A percentile compares a stretch with the other conserved stretches of the same genome.
These are phyloP conservation scores for Pyricularia grisea DNA, from an alignment of 2,329 filamentous ascomycete genomes.

Conservation along the genomic window DNA sequence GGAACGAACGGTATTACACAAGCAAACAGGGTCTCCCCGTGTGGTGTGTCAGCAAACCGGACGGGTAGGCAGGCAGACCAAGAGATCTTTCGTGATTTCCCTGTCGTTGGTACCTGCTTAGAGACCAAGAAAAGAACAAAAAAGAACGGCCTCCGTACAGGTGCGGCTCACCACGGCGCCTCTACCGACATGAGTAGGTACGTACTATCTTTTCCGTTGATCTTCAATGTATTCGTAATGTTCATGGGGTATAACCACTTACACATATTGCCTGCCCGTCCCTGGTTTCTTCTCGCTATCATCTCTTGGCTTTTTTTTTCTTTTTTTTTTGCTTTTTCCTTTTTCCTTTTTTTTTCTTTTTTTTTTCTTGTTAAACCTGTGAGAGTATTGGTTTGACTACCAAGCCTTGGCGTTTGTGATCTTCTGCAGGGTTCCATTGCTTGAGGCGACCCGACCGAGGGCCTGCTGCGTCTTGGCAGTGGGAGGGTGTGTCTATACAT, in stretches of 20 bases:
- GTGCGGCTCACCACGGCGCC: background rate
- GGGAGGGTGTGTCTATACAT: background rate
- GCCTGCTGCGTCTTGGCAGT: background rate
- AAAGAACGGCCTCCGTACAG: background rate
- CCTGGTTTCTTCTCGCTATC: background rate
- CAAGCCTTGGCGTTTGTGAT: slow-evolving; percentile 1
- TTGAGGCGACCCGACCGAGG: background rate
- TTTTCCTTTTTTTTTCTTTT: background rate
- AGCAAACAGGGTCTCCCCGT: background rate
- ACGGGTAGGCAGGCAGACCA: background rate
- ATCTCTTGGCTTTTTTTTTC: background rate
- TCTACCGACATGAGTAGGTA: background rate
- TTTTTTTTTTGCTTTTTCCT: background rate
- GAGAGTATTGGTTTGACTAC: background rate
- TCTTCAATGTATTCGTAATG: background rate
- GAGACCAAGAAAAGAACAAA: background rate
- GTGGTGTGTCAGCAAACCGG: background rate
- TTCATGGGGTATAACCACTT: background rate
- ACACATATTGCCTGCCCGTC: background rate
- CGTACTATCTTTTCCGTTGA: background rate
- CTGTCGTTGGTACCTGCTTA: background rate
- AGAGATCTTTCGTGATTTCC: background rate
- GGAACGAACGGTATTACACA: background rate
- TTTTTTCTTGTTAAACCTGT: background rate
- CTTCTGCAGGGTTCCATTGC: background rate